Evolutionary conservation across 345 rosid genomes (phyloP), one percentile per base, ranked within the genome.

Genomic region (Pistacia atlantica): DNA sequence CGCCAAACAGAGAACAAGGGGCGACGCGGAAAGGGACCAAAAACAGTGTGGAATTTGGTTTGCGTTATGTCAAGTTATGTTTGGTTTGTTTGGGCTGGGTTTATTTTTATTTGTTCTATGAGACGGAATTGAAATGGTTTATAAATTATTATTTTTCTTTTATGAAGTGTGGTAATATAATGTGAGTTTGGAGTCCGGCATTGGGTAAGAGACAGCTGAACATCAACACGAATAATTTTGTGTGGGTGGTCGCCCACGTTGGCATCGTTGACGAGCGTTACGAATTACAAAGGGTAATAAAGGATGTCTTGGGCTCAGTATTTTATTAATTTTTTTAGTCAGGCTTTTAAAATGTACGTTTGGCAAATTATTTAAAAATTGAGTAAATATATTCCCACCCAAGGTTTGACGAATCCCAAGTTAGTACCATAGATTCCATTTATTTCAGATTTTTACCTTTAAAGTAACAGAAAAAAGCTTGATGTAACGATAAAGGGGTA

Each of bases 61-160:
- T 51, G 49, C 31, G 45, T 6, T 71, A 45, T 16, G 13, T 25
- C 20, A 11, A 35, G 25, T 11, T 17, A 22, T 20, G 49, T 42
- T 72, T 51, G n/a, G 51, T 22, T 16, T 42, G 46, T 8, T 74
- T 33, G 10, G 56, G 54, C 17, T 18, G 18, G n/a, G 46, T 42
- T 42, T n/a, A 0, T 11, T 66, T 42, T 38, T 42, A 9, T 11
- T n/a, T 9, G 13, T 16, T 60, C 69, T 65, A 54, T 66, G 38
- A 28, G 73, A 73, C 85, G 84, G 86, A 85, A 79, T 78, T 73
- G 79, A 87, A 83, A 78, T 16, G 70, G 48, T 28, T 57, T 75
- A 28, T 79, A 22, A 9, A 1, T 45, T 48, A 45, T 17, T n/a
- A 16, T 4, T 33, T 11, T 4, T 62, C 13, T 3, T 22, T 42